Evolutionary conservation across 176 grass and related monocot genomes (phyloP), one percentile per base, ranked within the genome.

Genomic region (Pontederia paniculata): DNA sequence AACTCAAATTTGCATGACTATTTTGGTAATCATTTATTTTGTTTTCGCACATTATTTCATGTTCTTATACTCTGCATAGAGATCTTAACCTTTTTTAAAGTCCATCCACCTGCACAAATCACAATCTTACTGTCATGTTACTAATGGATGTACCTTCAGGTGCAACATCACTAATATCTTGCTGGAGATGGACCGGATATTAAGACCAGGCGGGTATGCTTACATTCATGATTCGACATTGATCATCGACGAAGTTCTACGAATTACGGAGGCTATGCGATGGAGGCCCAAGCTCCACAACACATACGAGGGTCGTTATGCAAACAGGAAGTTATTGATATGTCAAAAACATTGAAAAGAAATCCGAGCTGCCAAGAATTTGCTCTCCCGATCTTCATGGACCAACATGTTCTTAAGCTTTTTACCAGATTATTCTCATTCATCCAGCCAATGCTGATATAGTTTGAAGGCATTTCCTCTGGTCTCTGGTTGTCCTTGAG

Each of bases 141-240:
- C 3, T 37, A 37, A 6, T 37, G 7, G 28, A 5, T 37, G 28
- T 37, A 37, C 28, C 28, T 37, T 2, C 51, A 53, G 51, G 7
- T 53, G 51, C 15, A 53, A 53, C 20, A 53, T 53, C 17, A 19
- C 51, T 53, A 20, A 4, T 16, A 53, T 53, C 51, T 53, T 53
- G 51, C 51, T 53, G 17, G 51, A 53, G 51, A 53, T 53, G 51
- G 51, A 53, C 20, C 51, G 51, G 9, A 53, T 53, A 21, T 20
- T 53, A 21, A 53, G 51, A 21, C 51, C 51, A 10, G 51, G 51
- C 20, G 51, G 51, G 51, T 10, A 21, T 53, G 51, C 51, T 20
- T 53, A 53, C 20, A 21, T 53, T 53, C 51, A 8, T 19, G 51
- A 53, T 21, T 53, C 51, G 18, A 53, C 17, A 21, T 21, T 53